Conservation (phyloP, 345 rosid genomes). For the Eucalyptus curtisii region DNA sequence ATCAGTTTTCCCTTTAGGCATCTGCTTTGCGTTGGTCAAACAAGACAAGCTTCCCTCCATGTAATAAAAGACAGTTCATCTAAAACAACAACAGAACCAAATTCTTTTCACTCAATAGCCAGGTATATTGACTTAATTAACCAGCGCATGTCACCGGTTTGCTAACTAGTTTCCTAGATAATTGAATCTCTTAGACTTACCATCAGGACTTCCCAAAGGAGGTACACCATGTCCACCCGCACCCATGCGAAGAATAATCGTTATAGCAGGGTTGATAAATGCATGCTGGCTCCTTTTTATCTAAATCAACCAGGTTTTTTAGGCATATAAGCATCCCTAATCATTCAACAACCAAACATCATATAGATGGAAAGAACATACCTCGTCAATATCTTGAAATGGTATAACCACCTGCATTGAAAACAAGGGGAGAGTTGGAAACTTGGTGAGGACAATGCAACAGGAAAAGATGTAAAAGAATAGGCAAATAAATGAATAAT, state of each 20-base stretch:
- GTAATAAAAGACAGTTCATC: neutral
- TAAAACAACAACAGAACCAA: neutral
- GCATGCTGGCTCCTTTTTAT: slow-evolving; percentile 97
- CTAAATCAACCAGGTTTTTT: slow-evolving; percentile 16
- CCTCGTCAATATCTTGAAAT: slow-evolving; percentile 95
- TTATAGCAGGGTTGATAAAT: slow-evolving; percentile 88
- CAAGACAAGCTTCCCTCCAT: neutral
- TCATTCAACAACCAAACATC: neutral
- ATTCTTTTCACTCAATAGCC: neutral
- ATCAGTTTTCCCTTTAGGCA: neutral
- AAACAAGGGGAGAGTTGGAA: neutral
- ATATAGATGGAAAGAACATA: slow-evolving; percentile 3
- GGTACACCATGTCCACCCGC: slow-evolving; percentile 99
- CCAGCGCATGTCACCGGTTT: neutral
- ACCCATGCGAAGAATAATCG: slow-evolving; percentile 91
- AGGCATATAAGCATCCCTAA: neutral
- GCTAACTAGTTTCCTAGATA: neutral
- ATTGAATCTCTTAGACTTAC: slow-evolving; percentile 25
- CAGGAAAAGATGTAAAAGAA: neutral
- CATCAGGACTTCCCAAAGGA: slow-evolving; percentile 97
- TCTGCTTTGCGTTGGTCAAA: neutral
- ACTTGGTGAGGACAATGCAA: neutral
- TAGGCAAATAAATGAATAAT: neutral
- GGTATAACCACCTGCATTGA: slow-evolving; percentile 67
- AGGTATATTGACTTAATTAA: neutral